A percentile compares a stretch with the other conserved stretches of the same genome.
Conservation (phyloP, 495 filamentous ascomycete genomes). For the Penicillium manginii region DNA sequence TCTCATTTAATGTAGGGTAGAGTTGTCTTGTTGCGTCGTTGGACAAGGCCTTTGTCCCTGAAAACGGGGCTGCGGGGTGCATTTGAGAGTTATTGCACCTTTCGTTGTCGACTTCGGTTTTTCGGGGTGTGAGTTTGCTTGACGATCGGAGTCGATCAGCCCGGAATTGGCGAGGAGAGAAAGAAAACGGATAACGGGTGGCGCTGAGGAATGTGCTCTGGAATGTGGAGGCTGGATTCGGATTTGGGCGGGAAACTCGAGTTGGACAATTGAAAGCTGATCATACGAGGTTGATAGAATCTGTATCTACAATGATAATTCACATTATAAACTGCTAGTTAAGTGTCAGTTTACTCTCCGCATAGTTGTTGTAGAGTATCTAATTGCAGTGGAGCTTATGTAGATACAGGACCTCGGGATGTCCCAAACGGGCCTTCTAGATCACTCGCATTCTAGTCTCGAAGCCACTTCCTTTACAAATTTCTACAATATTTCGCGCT, state of each 20-base stretch:
- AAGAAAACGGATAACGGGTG: slow-evolving; percentile 13
- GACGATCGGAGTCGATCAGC: neutral
- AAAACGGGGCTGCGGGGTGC: neutral
- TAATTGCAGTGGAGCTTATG: too few species aligned
- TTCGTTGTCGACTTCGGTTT: neutral
- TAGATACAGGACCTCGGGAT: too few species aligned
- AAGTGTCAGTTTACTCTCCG: too few species aligned
- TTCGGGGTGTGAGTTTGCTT: neutral
- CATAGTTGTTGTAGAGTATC: too few species aligned
- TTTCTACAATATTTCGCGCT: too few species aligned
- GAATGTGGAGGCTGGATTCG: slow-evolving; percentile 21
- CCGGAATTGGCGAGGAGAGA: slow-evolving; percentile 10
- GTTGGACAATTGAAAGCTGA: neutral
- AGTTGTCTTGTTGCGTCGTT: slow-evolving; percentile 3
- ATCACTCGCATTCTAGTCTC: too few species aligned
- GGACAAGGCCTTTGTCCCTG: slow-evolving; percentile 2
- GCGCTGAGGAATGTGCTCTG: slow-evolving; percentile 18
- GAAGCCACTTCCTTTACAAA: too few species aligned
- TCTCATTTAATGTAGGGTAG: slow-evolving; percentile 20
- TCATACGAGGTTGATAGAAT: neutral
- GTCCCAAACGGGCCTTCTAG: too few species aligned
- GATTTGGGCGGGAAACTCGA: neutral
- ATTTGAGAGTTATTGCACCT: neutral
- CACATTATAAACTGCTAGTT: neutral
- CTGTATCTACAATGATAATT: too few species aligned